Conservation (phyloP, 2,329 filamentous ascomycete species). For the Furcasterigmium sp. region DNA sequence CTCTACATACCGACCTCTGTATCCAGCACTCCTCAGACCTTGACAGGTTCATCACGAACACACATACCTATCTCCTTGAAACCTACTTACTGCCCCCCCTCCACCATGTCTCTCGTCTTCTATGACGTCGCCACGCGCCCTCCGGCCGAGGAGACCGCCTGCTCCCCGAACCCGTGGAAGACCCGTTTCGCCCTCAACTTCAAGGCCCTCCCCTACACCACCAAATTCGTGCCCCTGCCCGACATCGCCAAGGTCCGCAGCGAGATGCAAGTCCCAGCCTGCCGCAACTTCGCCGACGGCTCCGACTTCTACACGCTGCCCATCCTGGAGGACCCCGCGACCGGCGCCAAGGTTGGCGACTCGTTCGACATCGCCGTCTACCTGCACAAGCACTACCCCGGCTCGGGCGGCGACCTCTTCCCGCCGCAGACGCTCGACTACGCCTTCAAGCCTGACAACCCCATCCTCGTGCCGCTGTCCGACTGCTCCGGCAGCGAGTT, state of each 20-base stretch:
- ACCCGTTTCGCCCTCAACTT: constrained; percentile 34
- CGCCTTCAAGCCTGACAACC: constrained; percentile 18
- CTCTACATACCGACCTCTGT: too few relatives aligned
- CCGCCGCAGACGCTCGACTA: constrained; percentile 36
- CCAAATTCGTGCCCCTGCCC: constrained; percentile 44
- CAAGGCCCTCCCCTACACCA: constrained; percentile 27
- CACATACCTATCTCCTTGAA: too few relatives aligned
- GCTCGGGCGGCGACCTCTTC: constrained; percentile 42
- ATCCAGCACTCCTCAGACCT: too few relatives aligned
- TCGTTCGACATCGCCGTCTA: constrained; percentile 62
- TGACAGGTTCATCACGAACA: too few relatives aligned
- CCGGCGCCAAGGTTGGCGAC: constrained; percentile 45
- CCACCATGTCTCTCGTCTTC: constrained; percentile 21
- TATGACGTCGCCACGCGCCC: constrained; percentile 36
- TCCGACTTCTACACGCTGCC: constrained; percentile 57
- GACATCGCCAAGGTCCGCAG: constrained; percentile 44
- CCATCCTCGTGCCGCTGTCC: constrained; percentile 27
- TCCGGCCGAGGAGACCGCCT: constrained; percentile 18
- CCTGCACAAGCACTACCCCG: constrained; percentile 46
- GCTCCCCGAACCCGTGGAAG: constrained; percentile 27
- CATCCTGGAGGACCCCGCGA: constrained; percentile 42
- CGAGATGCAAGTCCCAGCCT: constrained; percentile 37
- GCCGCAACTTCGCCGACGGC: constrained; percentile 51
- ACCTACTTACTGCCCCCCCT: too few relatives aligned
- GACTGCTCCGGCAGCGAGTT: constrained; percentile 19